Base-by-base conservation (phyloP, 1,284 basidiomycete species). In the Cutaneotrichosporon spelunceum region DNA sequence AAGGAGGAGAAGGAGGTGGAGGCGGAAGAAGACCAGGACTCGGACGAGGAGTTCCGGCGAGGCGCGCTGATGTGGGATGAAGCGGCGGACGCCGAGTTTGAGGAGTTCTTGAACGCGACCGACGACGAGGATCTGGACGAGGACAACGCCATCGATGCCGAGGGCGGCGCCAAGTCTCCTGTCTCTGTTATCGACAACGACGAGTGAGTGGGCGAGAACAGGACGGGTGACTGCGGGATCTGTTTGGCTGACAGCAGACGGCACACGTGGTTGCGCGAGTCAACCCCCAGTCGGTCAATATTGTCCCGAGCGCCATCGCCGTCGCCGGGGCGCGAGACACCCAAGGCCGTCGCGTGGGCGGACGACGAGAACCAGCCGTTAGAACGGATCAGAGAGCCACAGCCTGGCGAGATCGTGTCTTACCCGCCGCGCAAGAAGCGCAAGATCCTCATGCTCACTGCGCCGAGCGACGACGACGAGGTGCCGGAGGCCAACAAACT, bases 301-400 rank as follows among this genome's bases (percentile, higher is more conserved):
- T 39, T 65, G 2, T 60, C 60, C 4, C 19, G 39, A n/a, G 39
- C 39, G 1, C 39, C 39, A n/a, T 42, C 36, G 11, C 36, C 55
- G 2, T 50, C 58, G 4, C 60, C 64, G 0, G 58, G 56, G 1
- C 48, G 56, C 1, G 29, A 26, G 1, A 23, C 33, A 1, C 54
- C 52, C 8, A 77, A 74, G 60, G 56, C 71, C 33, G 74, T 77
- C n/a, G 64, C 72, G 27, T 77, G 74, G 62, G 75, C 75, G 3
- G 75, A 77, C 56, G 75, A 75, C 50, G 72, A 75, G 62, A 64
- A 66, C 44, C 59, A 72, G 11, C 74, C 74, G 13, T 56, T 76
- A 4, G 70, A 71, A 49, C 62, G 57, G n/a, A 52, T 59, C 23
- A 62, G 64, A 23, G 61, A 61, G 70, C 61, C 55, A 42, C 60